Base-by-base conservation (phyloP, 129 eudicot genomes). In the Flaveria sonorensis region DNA sequence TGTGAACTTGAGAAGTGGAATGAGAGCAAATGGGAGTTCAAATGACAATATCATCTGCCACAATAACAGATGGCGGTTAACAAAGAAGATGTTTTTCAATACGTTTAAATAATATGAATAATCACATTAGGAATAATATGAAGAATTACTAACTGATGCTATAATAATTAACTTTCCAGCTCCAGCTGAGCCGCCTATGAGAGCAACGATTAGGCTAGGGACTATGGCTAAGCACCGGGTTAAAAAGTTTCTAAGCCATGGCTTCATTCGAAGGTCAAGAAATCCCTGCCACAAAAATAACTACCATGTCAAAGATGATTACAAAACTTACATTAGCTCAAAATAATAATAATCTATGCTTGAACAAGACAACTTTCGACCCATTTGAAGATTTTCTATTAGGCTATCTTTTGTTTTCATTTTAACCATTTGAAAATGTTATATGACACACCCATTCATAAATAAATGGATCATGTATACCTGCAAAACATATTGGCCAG, bases 1-100 rank as follows among this genome's bases (percentile, higher is more conserved):
- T 47, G 99, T 92, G 85, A 95, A 95, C 85, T 95, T 95, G 81
- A 95, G 97, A 53, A 95, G 97, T 43, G 99, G 99, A 81, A 95
- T 81, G 52, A 95, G 96, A 57, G 99, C 99, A 85, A 95, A 95
- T 36, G 99, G 99, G 50, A 95, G 97, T 57, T 95, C 99, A 75
- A 95, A 95, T 39, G 99, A 95, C 80, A 95, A 85, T 82, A 95
- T 92, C 99, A 95, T 91, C 99, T 95, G 92, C 66, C 71, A 79
- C 14, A 70, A 15, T 18, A 85, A 69, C 81, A 61, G 26, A 19
- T 15, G 70, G 2, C 10, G 30, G 59, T 79, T 70, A 73, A 43
- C 64, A 68, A 36, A 55, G 23, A 47, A 68, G 42, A 73, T 39
- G 24, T n/a, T 3, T 16, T 28, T 15, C 21, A 4, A 72, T 8